These are phyloP conservation scores for Aspergillus cristatus DNA, from an alignment of 495 filamentous ascomycete genomes.

Conservation along the genomic window DNA sequence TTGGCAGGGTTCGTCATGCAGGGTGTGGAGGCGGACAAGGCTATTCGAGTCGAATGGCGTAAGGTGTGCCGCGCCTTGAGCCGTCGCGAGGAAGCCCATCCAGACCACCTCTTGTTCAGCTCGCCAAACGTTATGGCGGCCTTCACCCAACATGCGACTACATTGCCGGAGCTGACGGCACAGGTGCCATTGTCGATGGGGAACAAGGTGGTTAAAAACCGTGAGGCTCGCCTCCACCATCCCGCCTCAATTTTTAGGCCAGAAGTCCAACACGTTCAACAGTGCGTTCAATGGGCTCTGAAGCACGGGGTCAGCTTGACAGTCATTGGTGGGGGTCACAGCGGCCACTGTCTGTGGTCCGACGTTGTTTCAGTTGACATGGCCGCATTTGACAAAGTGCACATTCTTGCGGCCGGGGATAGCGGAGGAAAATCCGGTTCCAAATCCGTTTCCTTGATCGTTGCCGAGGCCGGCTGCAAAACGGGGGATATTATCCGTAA, in stretches of 20 bases:
- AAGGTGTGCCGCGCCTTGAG: conserved; percentile 43
- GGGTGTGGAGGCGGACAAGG: conserved; percentile 24
- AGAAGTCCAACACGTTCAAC: conserved; percentile 42
- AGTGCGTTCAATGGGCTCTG: conserved; percentile 51
- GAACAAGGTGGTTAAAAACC: conserved; percentile 39
- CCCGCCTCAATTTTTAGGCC: conserved; percentile 38
- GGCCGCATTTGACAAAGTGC: conserved; percentile 44
- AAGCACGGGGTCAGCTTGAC: conserved; percentile 40
- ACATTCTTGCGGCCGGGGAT: conserved; percentile 28
- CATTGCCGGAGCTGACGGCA: conserved; percentile 38
- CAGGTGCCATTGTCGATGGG: conserved; percentile 36
- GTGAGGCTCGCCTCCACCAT: conserved; percentile 37
- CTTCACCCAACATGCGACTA: conserved; percentile 41
- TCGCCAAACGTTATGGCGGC: conserved; percentile 42
- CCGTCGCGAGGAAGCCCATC: conserved; percentile 29
- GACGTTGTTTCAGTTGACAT: conserved; percentile 51
- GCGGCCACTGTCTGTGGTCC: conserved; percentile 48
- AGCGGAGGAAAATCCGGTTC: conserved; percentile 6
- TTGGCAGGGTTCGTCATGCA: conserved; percentile 38
- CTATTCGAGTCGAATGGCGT: conserved; percentile 43
- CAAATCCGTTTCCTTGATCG: conserved; percentile 26
- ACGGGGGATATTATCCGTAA: conserved; percentile 47
- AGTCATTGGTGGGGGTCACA: conserved; percentile 51
- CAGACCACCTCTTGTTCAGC: conserved; percentile 41
- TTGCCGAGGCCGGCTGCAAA: conserved; percentile 47